phyloP scores from a whole-genome alignment of 2,329 filamentous ascomycete genomes.

The Sclerotinia spermophila region DNA sequence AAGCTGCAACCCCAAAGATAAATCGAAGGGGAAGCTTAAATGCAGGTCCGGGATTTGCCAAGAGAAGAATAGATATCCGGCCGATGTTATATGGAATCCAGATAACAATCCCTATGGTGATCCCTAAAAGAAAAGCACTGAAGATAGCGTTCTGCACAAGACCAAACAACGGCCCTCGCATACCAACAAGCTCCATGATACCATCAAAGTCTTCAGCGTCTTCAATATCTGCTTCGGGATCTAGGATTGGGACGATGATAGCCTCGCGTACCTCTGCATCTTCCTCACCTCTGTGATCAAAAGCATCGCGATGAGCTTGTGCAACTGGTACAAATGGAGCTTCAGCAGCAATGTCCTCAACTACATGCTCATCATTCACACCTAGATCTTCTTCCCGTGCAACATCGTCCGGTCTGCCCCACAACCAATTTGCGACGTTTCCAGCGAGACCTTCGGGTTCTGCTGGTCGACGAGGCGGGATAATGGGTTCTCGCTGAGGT shows the following conservation, averaged over 20 bases:
- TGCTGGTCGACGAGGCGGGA: constrained; percentile 16
- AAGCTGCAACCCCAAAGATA: constrained; percentile 69
- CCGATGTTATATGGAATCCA: constrained; percentile 92
- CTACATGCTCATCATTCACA: constrained; percentile 56
- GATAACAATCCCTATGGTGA: constrained; percentile 80
- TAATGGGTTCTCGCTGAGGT: constrained; percentile 21
- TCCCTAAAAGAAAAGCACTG: constrained; percentile 82
- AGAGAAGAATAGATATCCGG: constrained; percentile 73
- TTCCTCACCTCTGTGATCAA: constrained; percentile 33
- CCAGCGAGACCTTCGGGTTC: constrained; percentile 42
- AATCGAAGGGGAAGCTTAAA: constrained; percentile 68
- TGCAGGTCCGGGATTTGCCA: constrained; percentile 72
- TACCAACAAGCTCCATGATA: constrained; percentile 91
- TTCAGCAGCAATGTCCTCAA: constrained; percentile 57
- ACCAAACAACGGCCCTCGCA: constrained; percentile 87
- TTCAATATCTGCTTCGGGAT: constrained; percentile 73
- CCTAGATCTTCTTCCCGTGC: constrained; percentile 42
- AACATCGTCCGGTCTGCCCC: constrained; percentile 50
- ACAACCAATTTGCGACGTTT: constrained; percentile 57
- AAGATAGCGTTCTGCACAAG: constrained; percentile 95
- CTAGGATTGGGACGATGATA: constrained; percentile 64
- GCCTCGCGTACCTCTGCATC: constrained; percentile 60
- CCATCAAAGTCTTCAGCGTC: constrained; percentile 95
- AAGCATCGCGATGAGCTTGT: constrained; percentile 25
- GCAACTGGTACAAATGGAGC: constrained; percentile 54